Conservation (phyloP, 2,329 filamentous ascomycete species). For the Cladophialophora chaetospira region DNA sequence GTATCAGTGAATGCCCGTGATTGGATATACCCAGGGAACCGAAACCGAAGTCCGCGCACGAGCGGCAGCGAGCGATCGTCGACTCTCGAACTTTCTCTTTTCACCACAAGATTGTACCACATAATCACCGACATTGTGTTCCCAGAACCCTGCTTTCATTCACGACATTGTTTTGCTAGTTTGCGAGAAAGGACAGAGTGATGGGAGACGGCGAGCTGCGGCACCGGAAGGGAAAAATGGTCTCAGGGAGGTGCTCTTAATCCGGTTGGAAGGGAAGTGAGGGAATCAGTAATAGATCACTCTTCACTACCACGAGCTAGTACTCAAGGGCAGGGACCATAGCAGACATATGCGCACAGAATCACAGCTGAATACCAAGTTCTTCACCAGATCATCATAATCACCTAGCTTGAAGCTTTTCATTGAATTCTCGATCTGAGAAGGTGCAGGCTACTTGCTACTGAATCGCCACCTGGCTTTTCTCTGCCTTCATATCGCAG, state of each 20-base stretch:
- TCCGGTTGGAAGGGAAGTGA: neutral
- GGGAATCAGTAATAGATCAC: neutral
- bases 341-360: slow-evolving; percentile 7
- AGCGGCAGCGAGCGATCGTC: neutral
- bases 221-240: too few species aligned
- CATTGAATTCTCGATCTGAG: neutral
- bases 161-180: slow-evolving; percentile 24
- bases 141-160: slow-evolving; percentile 15
- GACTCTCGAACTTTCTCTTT: slow-evolving; percentile 14
- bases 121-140: slow-evolving; percentile 5
- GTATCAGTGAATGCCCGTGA: slow-evolving; percentile 29
- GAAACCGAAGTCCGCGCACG: neutral
- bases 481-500: too few species aligned
- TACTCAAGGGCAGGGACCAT: slow-evolving; percentile 1
- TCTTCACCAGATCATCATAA: neutral
- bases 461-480: too few species aligned
- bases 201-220: neutral
- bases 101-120: slow-evolving; percentile 12
- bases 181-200: slow-evolving; percentile 8
- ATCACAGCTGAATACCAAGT: neutral
- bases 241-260: too few species aligned
- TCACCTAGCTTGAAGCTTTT: neutral
- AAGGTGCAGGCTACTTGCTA: neutral
- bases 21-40: slow-evolving; percentile 6
- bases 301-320: neutral